Evolutionary conservation across 108 stramenopile genomes (phyloP).

Genomic region (Skeletonema costatum): DNA sequence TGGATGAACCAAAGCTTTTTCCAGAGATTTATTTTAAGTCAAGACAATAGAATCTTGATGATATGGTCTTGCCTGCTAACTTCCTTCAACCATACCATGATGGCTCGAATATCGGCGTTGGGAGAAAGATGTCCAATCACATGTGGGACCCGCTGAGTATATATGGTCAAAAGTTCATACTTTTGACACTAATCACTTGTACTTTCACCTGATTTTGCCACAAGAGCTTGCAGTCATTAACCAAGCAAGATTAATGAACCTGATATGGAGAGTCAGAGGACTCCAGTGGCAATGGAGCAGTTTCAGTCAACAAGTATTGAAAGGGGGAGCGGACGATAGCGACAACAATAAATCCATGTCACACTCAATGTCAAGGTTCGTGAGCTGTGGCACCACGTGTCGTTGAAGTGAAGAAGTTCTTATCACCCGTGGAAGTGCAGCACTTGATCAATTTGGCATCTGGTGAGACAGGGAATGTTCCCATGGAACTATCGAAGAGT

Average conservation of each 20-base stretch:
- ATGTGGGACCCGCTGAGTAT: conserved; percentile 69
- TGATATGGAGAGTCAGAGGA: conserved; percentile 22
- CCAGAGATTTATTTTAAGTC: conserved; percentile 73
- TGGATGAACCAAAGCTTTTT: conserved; percentile 64
- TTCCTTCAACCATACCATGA: conserved; percentile 69
- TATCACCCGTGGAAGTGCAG: conserved; percentile 68
- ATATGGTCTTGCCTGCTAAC: conserved; percentile 63
- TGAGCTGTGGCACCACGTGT: conserved; percentile 71
- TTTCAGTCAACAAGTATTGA: conserved; percentile 25
- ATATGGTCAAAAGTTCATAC: conserved; percentile 74
- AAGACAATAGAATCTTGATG: conserved; percentile 56
- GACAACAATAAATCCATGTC: conserved; percentile 12
- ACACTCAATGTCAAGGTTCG: conserved; percentile 51
- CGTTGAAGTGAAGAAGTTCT: conserved; percentile 72
- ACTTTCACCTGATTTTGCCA: conserved; percentile 38
- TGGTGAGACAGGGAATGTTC: conserved; percentile 43
- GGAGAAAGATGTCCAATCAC: conserved; percentile 46
- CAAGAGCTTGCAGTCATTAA: conserved; percentile 8
- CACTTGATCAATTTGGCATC: conserved; percentile 61
- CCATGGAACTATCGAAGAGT: conserved; percentile 64
- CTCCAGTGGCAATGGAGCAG: conserved; percentile 9
- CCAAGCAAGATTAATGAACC: conserved; percentile 34
- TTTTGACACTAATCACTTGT: conserved; percentile 27
- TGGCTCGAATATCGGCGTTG: not conserved
- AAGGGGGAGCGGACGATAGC: not conserved